Percentiles rank a stretch among this genome's conserved stretches.
These are phyloP conservation scores for Trichoderma sp. DNA, from an alignment of 2,329 filamentous ascomycete genomes.

Conservation along the genomic window DNA sequence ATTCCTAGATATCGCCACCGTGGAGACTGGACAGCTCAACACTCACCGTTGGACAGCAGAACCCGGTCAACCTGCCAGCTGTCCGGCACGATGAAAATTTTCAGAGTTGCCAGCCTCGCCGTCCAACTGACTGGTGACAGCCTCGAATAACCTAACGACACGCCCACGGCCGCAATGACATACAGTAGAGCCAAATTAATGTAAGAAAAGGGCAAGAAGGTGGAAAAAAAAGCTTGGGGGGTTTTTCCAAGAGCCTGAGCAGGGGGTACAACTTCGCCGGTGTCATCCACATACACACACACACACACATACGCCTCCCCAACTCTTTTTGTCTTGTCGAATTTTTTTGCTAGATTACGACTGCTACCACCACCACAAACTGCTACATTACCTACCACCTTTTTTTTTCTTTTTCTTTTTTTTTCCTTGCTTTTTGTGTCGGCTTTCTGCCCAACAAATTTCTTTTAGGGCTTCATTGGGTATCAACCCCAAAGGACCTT, in stretches of 20 bases:
- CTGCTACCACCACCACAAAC: neutral
- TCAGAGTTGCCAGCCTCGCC: neutral
- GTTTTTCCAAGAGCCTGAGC: neutral
- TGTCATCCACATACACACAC: too few species aligned
- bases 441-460: slow-evolving; percentile 1
- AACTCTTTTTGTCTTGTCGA: neutral
- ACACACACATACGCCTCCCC: slow-evolving; percentile 1
- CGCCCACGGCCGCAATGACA: neutral
- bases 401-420: neutral
- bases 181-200: neutral
- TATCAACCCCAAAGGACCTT: slow-evolving; percentile 15
- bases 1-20: slow-evolving; percentile 12
- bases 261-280: neutral
- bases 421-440: neutral
- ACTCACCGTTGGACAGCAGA: neutral
- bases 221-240: neutral
- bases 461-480: neutral
- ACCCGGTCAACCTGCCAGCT: neutral
- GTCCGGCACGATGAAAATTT: neutral
- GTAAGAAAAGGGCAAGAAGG: too few species aligned
- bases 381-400: neutral
- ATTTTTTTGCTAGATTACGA: neutral
- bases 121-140: neutral
- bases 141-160: neutral
- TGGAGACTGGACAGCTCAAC: neutral